Percentiles rank a stretch among this genome's conserved stretches.
Conservation (phyloP, 495 filamentous ascomycete genomes). For the Polyplosphaeria fusca region DNA sequence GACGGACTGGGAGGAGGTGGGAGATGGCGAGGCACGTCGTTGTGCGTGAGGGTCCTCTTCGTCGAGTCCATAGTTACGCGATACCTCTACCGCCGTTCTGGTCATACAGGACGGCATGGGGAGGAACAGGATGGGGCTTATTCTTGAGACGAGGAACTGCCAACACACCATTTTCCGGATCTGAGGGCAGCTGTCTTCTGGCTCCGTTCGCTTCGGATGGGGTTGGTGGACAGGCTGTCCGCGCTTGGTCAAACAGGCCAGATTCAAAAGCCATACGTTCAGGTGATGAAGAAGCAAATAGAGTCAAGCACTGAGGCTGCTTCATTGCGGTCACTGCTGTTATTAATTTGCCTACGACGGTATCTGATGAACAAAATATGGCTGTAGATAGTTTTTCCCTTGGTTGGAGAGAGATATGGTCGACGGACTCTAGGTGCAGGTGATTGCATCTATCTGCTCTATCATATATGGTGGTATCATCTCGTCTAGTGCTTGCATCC, state of each 20-base stretch:
- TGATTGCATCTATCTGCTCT: too few species aligned
- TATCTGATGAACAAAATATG: constrained; percentile 79
- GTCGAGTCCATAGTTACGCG: constrained; percentile 97
- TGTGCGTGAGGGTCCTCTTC: constrained; percentile 58
- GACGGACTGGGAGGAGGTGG: constrained; percentile 42
- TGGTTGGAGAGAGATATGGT: too few species aligned
- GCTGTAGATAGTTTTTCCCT: constrained; percentile 22
- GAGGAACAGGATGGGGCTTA: constrained; percentile 99
- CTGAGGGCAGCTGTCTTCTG: constrained; percentile 45
- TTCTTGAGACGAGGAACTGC: constrained; percentile 95
- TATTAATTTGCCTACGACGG: constrained; percentile 71
- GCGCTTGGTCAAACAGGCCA: constrained; percentile 66
- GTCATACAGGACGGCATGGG: constrained; percentile 16
- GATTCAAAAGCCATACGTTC: constrained; percentile 58
- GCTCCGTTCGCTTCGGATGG: constrained; percentile 14
- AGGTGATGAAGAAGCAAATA: constrained; percentile 95
- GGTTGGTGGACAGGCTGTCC: constrained; percentile 36
- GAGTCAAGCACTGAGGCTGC: constrained; percentile 98
- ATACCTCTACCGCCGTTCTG: constrained; percentile 60
- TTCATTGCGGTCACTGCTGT: constrained; percentile 59
- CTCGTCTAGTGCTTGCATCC: too few species aligned
- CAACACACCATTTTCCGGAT: constrained; percentile 47
- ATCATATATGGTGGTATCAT: too few species aligned
- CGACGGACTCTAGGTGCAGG: too few species aligned
- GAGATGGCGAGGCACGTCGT: constrained; percentile 38